Percentiles rank a stretch among this genome's conserved stretches.
Conservation (phyloP, 2,329 filamentous ascomycete genomes). For the Cytospora mali region DNA sequence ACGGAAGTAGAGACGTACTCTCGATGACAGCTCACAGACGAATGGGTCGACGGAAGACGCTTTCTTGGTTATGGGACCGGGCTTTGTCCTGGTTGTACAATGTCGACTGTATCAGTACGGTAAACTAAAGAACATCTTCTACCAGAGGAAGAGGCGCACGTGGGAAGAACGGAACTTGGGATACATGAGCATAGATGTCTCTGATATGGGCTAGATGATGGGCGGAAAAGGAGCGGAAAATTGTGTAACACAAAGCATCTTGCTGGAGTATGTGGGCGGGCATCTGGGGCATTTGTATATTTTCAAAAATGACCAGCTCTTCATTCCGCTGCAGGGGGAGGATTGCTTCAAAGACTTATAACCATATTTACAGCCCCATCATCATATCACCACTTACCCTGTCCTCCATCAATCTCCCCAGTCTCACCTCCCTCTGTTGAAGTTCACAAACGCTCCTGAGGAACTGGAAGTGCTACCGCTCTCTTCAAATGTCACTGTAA, state of each 20-base stretch:
- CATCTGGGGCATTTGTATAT: constrained; percentile 8
- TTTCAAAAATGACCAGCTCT: constrained; percentile 3
- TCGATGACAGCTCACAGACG: neutral
- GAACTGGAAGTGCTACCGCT: neutral
- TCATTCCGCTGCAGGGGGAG: neutral
- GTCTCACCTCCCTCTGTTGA: neutral
- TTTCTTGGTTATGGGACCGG: neutral
- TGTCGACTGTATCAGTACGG: neutral
- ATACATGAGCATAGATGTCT: neutral
- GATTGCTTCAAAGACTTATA: neutral
- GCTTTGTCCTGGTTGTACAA: neutral
- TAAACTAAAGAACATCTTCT: neutral
- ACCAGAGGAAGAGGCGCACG: neutral
- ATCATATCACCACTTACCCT: neutral
- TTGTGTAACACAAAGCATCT: constrained; percentile 22
- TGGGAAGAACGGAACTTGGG: neutral
- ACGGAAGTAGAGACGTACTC: constrained; percentile 69
- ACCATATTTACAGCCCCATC: neutral
- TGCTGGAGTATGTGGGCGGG: constrained; percentile 5
- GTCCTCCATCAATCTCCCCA: neutral
- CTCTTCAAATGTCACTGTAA: neutral
- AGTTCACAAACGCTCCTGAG: neutral
- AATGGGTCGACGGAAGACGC: neutral
- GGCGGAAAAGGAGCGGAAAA: neutral
- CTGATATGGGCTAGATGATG: neutral